Base-by-base conservation (phyloP, 2,329 filamentous ascomycete species). In the Pseudogymnoascus sp. region DNA sequence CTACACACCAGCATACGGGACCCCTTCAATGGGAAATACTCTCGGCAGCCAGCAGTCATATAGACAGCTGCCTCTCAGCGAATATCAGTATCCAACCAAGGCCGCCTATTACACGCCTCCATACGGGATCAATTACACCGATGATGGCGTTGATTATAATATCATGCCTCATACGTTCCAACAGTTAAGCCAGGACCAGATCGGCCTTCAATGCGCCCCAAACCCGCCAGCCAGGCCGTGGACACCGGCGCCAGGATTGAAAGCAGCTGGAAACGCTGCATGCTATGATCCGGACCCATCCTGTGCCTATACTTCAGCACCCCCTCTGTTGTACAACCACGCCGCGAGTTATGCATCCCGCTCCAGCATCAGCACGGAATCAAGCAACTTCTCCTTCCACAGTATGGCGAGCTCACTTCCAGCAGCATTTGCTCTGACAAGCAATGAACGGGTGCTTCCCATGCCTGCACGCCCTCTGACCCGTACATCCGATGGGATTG, bases 391-490 rank as follows among this genome's bases (percentile, higher is more conserved):
- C 6, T 65, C 65, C 1, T 14, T 69, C n/a, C 61, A 53, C 23
- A 44, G 60, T 14, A 59, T 67, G 42, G 35, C 35, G 8, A 59
- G 37, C 18, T 64, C 67, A 10, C 66, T 71, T 6, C 68, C 68
- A 10, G 42, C 62, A 5, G 60, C 68, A 3, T 35, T 47, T 5
- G 31, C 61, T 12, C 40, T 64, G 23, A 50, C 42, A n/a, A 67
- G 65, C 37, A 65, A 64, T 11, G 70, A 71, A 63, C 70, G 70
- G 4, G 31, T 71, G 11, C 66, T 71, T 21, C 70, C 71, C 18
- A 56, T 33, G n/a, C 60, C 60, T 18, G 50, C 50, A 33, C 50
- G 50, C 8, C 50, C 50, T 56, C 10, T 33, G 50, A 12, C n/a
- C 10, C 50, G 50, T 18, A 56, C 16, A 33, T 33, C 50, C 1